Conservation (phyloP, 345 rosid genomes). For the Eucalyptus caleyi region DNA sequence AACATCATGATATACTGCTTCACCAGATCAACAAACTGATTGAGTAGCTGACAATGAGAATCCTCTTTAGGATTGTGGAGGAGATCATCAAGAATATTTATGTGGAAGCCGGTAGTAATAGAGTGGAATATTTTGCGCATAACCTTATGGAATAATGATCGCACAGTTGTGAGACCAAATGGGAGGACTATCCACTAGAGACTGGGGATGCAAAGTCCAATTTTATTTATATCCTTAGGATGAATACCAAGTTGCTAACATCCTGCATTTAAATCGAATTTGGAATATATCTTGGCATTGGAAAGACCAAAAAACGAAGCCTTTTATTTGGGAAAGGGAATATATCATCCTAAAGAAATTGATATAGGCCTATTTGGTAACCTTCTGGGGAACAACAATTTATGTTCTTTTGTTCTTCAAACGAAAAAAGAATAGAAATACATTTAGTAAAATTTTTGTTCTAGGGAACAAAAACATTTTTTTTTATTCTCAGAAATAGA, state of each 20-base stretch:
- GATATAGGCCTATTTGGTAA: too few relatives aligned
- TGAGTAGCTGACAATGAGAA: background rate
- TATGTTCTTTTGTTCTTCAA: too few relatives aligned
- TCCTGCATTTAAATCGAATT: too few relatives aligned
- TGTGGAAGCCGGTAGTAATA: background rate
- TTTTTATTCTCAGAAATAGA: too few relatives aligned
- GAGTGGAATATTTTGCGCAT: background rate
- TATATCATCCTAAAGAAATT: too few relatives aligned
- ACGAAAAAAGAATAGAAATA: too few relatives aligned
- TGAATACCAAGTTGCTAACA: background rate
- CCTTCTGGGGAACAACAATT: fast-evolving
- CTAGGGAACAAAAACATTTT: too few relatives aligned
- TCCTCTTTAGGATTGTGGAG: background rate
- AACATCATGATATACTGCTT: background rate
- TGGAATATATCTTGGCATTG: background rate
- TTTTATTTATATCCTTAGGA: background rate
- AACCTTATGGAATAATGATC: background rate
- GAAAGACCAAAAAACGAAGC: background rate
- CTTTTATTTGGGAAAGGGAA: background rate
- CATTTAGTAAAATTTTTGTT: too few relatives aligned
- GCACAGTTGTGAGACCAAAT: background rate
- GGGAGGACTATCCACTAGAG: background rate
- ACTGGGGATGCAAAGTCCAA: background rate
- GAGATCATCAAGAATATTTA: background rate
- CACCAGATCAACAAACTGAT: background rate